Conservation (phyloP, 179 eudicot genomes). For the Drosera spatulata region DNA sequence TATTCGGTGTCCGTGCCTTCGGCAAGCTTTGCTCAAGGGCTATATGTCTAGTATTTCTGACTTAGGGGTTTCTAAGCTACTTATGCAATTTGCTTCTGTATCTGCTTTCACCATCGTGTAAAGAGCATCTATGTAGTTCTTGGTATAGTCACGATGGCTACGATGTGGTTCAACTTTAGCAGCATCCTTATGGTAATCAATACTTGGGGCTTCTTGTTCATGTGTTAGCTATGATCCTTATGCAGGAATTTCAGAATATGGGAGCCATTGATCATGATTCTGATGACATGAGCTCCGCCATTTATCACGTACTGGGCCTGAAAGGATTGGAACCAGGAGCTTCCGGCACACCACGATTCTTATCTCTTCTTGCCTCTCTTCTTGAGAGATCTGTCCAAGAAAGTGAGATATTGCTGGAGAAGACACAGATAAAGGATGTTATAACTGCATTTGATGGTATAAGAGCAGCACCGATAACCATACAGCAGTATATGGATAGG, state of each 20-base stretch:
- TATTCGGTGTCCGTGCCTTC: too few species aligned
- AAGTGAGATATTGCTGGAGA: slow-evolving; percentile 50
- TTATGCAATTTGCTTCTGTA: too few species aligned
- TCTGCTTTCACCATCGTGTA: too few species aligned
- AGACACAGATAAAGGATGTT: slow-evolving; percentile 30
- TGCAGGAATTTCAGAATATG: slow-evolving; percentile 35
- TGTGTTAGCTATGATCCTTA: not conserved
- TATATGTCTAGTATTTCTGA: too few species aligned
- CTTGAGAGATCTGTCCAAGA: slow-evolving; percentile 54
- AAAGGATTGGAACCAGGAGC: slow-evolving; percentile 31
- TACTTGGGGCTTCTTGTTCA: too few species aligned
- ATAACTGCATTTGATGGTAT: slow-evolving; percentile 68
- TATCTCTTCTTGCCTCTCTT: slow-evolving; percentile 50
- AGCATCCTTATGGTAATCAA: too few species aligned
- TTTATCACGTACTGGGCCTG: slow-evolving; percentile 51
- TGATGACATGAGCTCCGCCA: slow-evolving; percentile 30
- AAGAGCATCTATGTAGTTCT: too few species aligned
- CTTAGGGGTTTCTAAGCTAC: too few species aligned
- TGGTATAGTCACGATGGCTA: too few species aligned
- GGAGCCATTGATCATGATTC: slow-evolving; percentile 45
- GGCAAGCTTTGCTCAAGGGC: too few species aligned
- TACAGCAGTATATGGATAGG: slow-evolving; percentile 69
- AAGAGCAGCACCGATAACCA: slow-evolving; percentile 66
- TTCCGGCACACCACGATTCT: slow-evolving; percentile 44
- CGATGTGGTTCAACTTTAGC: too few species aligned